Conservation (phyloP, 2,329 filamentous ascomycete genomes). For the Trichoderma endophyticum region DNA sequence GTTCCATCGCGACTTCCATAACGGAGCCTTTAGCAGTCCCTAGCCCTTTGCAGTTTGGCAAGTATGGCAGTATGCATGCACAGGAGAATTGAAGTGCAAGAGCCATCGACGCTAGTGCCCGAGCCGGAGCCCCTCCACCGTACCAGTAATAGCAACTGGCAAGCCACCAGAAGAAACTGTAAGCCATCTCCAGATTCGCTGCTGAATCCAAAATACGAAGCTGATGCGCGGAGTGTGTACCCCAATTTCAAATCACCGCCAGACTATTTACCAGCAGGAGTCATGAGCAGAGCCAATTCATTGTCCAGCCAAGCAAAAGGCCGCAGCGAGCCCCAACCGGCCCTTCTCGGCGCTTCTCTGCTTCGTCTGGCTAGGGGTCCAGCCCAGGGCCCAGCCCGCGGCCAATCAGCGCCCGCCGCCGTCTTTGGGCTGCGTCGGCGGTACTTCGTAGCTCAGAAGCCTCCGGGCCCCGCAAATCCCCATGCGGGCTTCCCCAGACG, state of each 20-base stretch:
- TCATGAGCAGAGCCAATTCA: conserved; percentile 4
- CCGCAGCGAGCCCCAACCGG: conserved; percentile 24
- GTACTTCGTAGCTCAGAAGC: conserved; percentile 32
- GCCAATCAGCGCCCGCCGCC: not conserved
- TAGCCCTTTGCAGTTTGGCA: not conserved
- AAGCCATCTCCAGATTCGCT: not conserved
- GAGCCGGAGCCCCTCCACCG: not conserved
- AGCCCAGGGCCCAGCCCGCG: not conserved
- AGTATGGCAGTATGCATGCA: not conserved
- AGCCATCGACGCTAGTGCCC: conserved; percentile 13
- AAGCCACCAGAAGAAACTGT: not conserved
- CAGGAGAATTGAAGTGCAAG: not conserved
- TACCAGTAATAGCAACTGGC: not conserved
- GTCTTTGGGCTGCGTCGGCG: conserved; percentile 25
- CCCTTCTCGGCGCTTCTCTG: conserved; percentile 38
- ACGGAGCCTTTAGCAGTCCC: not conserved
- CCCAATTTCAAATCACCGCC: not conserved
- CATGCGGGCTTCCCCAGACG: conserved; percentile 32
- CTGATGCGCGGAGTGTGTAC: too few species aligned
- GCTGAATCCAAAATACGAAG: not conserved
- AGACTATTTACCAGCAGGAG: not conserved
- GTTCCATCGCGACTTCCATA: conserved; percentile 14
- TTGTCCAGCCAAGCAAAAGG: not conserved
- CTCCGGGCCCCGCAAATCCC: conserved; percentile 19
- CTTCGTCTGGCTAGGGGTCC: conserved; percentile 12